Conservation (phyloP, 192 early-diverging fungal genomes). For the Entophlyctis helioformis region DNA sequence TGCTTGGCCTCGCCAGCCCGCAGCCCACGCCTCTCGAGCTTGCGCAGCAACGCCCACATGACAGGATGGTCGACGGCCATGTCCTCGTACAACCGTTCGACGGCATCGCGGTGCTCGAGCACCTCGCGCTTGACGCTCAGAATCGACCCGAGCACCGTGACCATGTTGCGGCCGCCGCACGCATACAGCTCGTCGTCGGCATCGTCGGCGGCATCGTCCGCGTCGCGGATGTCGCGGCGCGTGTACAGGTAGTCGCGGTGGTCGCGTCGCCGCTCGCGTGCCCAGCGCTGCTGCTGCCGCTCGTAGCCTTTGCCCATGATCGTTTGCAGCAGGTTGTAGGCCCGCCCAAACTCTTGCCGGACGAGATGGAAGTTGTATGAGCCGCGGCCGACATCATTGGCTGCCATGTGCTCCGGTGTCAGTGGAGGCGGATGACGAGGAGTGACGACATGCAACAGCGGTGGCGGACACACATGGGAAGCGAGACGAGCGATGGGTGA, state of each 20-base stretch:
- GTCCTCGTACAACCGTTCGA: conserved; percentile 16
- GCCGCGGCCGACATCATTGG: conserved; percentile 26
- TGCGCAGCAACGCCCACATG: too few relatives aligned
- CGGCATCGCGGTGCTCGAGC: conserved; percentile 15
- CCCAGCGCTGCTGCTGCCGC: background rate
- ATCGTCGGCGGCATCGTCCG: too few relatives aligned
- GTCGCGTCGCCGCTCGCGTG: background rate
- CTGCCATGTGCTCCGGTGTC: conserved; percentile 2
- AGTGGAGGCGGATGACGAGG: background rate
- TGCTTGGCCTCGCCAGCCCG: too few relatives aligned
- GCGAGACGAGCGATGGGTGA: background rate
- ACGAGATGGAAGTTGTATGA: conserved; percentile 16
- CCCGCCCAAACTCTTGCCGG: conserved; percentile 14
- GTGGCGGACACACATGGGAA: too few relatives aligned
- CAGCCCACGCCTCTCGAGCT: too few relatives aligned
- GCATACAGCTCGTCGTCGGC: too few relatives aligned
- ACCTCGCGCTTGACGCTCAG: conserved; percentile 14
- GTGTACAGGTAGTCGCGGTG: too few relatives aligned
- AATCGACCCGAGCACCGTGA: conserved; percentile 26
- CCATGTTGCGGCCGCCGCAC: conserved; percentile 1
- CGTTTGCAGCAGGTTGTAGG: conserved; percentile 8
- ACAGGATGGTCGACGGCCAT: too few relatives aligned
- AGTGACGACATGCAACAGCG: background rate
- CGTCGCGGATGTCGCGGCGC: too few relatives aligned
- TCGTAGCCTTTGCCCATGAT: conserved; percentile 27